phyloP scores from a whole-genome alignment of 306 rosid genomes.

The Oemleria cerasiformis region DNA sequence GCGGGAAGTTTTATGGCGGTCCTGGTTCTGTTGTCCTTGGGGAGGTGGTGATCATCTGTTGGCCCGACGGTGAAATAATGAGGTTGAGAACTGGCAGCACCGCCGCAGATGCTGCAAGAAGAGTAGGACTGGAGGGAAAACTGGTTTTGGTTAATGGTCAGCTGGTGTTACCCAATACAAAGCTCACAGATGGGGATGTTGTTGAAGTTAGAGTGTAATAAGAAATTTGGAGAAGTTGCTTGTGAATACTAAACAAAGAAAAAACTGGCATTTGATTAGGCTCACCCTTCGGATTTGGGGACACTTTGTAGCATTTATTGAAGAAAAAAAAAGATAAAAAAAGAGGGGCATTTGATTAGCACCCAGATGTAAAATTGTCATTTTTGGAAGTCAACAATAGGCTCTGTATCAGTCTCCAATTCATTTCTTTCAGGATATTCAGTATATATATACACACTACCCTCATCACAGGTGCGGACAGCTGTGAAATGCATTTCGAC shows the following conservation, averaged over 20 bases:
- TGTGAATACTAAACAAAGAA: background rate
- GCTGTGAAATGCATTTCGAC: too few species aligned
- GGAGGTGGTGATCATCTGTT: conserved; percentile 84
- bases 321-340: too few species aligned
- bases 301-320: too few species aligned
- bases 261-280: too few species aligned
- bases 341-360: too few species aligned
- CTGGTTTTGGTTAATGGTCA: conserved; percentile 83
- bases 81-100: conserved; percentile 86
- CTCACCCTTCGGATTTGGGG: too few species aligned
- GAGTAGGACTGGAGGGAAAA: conserved; percentile 84
- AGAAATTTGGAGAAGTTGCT: conserved; percentile 15
- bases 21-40: conserved; percentile 46
- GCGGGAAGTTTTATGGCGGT: conserved; percentile 21
- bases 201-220: conserved; percentile 77
- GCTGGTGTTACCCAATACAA: conserved; percentile 66
- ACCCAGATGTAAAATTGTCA: too few species aligned
- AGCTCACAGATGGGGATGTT: conserved; percentile 92
- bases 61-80: conserved; percentile 87
- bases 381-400: too few species aligned
- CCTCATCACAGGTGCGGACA: too few species aligned
- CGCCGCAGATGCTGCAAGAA: conserved; percentile 91
- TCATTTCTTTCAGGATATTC: too few species aligned
- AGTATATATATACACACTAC: too few species aligned
- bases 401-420: too few species aligned